phyloP scores from a whole-genome alignment of 2,329 filamentous ascomycete species.

The Arthrinium puccinioides region DNA sequence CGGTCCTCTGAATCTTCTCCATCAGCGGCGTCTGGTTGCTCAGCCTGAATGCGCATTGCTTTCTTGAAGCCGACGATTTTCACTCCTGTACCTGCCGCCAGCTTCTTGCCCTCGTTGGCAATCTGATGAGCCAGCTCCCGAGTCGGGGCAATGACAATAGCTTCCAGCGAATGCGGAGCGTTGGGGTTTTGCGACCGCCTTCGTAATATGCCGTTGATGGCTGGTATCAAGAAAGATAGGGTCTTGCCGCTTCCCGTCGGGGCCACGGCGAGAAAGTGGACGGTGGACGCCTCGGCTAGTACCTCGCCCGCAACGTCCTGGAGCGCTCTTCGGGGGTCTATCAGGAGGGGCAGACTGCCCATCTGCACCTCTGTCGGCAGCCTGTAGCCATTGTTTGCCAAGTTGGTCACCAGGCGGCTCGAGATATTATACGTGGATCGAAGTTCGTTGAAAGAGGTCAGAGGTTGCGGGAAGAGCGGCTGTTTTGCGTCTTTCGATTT shows the following conservation, averaged over 20 bases:
- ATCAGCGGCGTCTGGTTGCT: constrained; percentile 27
- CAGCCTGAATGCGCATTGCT: constrained; percentile 62
- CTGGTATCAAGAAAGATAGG: constrained; percentile 81
- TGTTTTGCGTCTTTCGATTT: constrained; percentile 48
- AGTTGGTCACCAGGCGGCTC: constrained; percentile 65
- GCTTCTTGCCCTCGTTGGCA: constrained; percentile 77
- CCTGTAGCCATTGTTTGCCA: constrained; percentile 76
- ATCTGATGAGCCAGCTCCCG: constrained; percentile 75
- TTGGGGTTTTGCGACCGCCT: constrained; percentile 23
- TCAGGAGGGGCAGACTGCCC: constrained; percentile 71
- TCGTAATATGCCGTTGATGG: constrained; percentile 67
- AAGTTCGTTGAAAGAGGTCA: constrained; percentile 71
- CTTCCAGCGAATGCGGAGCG: constrained; percentile 44
- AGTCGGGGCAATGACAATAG: constrained; percentile 70
- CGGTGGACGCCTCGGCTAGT: constrained; percentile 21
- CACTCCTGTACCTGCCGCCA: constrained; percentile 69
- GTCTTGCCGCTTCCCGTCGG: constrained; percentile 97
- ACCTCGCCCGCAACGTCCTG: constrained; percentile 24
- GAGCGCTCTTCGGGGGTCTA: constrained; percentile 49
- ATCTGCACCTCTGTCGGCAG: constrained; percentile 93
- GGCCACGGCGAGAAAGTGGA: constrained; percentile 82
- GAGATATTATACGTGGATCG: constrained; percentile 66
- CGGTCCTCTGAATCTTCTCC: constrained; percentile 31
- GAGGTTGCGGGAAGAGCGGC: constrained; percentile 69
- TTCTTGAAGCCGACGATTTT: constrained; percentile 79